These are phyloP conservation scores for Teratosphaeria zuluensis DNA, from an alignment of 2,329 filamentous ascomycete species.

Conservation along the genomic window DNA sequence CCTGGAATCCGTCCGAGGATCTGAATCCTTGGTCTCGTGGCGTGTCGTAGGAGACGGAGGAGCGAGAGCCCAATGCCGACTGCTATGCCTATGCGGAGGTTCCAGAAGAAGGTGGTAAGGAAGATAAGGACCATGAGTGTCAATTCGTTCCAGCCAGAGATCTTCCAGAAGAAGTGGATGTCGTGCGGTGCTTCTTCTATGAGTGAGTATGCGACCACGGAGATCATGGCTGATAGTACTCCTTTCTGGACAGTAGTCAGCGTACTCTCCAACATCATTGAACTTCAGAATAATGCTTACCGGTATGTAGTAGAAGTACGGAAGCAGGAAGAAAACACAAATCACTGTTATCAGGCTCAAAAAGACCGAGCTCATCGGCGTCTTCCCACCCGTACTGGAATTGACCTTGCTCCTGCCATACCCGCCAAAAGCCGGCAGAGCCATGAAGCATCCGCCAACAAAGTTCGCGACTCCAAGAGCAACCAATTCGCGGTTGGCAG, in stretches of 20 bases:
- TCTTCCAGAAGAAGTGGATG: constrained; percentile 76
- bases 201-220: constrained; percentile 85
- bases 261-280: neutral
- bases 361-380: constrained; percentile 86
- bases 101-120: constrained; percentile 87
- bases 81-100: constrained; percentile 83
- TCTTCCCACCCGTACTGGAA: constrained; percentile 79
- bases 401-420: constrained; percentile 96
- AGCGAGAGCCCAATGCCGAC: constrained; percentile 87
- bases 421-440: constrained; percentile 86
- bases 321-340: constrained; percentile 71
- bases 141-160: constrained; percentile 79
- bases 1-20: constrained; percentile 85
- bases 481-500: constrained; percentile 86
- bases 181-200: constrained; percentile 94
- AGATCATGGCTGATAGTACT: constrained; percentile 87
- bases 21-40: constrained; percentile 86
- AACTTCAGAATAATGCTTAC: constrained; percentile 43
- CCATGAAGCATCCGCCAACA: constrained; percentile 85
- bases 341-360: constrained; percentile 73
- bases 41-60: constrained; percentile 79
- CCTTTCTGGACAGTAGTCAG: constrained; percentile 57
- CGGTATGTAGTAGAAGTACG: constrained; percentile 92
- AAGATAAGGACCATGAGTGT: constrained; percentile 85
- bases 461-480: constrained; percentile 85